Evolutionary conservation across 192 early-diverging fungal species (phyloP).

Genomic region (Dissophora ornata): DNA sequence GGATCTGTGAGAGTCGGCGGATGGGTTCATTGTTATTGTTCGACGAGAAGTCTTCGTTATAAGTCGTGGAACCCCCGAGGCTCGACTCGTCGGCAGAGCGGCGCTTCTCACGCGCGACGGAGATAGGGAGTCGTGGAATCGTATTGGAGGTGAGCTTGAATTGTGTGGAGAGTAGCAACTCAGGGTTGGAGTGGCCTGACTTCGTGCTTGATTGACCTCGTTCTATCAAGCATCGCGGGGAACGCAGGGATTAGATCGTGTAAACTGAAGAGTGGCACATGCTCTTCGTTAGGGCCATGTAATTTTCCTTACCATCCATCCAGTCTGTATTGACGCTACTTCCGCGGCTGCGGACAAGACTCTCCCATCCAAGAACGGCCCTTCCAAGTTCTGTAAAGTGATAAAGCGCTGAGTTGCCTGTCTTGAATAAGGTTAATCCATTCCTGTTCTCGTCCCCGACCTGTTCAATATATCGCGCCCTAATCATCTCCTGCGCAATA

Average conservation of each 20-base stretch:
- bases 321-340: constrained; percentile 47
- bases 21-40: constrained; percentile 1
- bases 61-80: constrained; percentile 8
- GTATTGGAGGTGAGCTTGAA: constrained; percentile 41
- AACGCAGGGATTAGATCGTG: background rate
- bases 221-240: background rate
- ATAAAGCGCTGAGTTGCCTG: constrained; percentile 41
- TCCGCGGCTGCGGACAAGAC: constrained; percentile 25
- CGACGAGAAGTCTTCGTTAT: constrained; percentile 10
- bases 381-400: constrained; percentile 53
- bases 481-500: constrained; percentile 59
- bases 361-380: constrained; percentile 50
- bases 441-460: constrained; percentile 24
- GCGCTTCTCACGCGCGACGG: constrained; percentile 20
- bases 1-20: constrained; percentile 38
- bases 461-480: constrained; percentile 58
- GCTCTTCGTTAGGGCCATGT: too few relatives aligned
- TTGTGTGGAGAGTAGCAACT: constrained; percentile 28
- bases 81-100: constrained; percentile 31
- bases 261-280: too few relatives aligned
- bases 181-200: constrained; percentile 6
- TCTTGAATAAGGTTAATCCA: constrained; percentile 26
- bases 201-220: constrained; percentile 9
- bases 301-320: constrained; percentile 42
- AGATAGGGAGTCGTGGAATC: constrained; percentile 34